Conservation (phyloP, 305 asterid genomes). For the Caryopteris hybrid region DNA sequence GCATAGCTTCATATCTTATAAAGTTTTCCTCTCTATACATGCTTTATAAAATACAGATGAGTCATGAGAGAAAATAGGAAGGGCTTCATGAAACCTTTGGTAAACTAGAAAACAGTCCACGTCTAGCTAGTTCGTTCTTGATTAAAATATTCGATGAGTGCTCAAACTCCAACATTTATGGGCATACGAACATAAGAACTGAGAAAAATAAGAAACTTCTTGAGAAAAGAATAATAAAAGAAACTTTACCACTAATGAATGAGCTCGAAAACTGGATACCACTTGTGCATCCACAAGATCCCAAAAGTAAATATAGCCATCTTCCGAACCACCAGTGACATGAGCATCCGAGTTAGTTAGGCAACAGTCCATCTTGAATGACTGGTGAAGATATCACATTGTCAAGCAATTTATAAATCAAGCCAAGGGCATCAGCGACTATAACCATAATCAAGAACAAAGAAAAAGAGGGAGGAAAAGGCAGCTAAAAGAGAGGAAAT, state of each 20-base stretch:
- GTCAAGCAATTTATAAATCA: background rate
- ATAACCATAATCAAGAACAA: background rate
- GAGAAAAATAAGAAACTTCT: background rate
- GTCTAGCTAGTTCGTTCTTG: background rate
- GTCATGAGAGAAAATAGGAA: background rate
- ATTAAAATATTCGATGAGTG: background rate
- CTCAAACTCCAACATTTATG: background rate
- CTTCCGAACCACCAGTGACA: slow-evolving; percentile 92
- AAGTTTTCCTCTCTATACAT: background rate
- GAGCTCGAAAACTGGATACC: slow-evolving; percentile 68
- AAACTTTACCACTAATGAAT: slow-evolving; percentile 74
- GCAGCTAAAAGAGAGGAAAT: background rate
- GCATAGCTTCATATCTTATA: background rate
- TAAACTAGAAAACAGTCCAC: background rate
- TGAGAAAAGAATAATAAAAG: background rate
- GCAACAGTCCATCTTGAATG: slow-evolving; percentile 91
- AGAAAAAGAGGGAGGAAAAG: background rate
- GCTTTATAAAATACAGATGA: background rate
- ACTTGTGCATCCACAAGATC: slow-evolving; percentile 92
- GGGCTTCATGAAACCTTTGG: background rate
- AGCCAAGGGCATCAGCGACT: background rate
- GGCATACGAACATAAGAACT: background rate
- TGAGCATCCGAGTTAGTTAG: slow-evolving; percentile 88
- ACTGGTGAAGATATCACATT: slow-evolving; percentile 33
- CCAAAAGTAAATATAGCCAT: slow-evolving; percentile 82